phyloP scores from a whole-genome alignment of 2,329 filamentous ascomycete genomes.

The Epichloe baconii region DNA sequence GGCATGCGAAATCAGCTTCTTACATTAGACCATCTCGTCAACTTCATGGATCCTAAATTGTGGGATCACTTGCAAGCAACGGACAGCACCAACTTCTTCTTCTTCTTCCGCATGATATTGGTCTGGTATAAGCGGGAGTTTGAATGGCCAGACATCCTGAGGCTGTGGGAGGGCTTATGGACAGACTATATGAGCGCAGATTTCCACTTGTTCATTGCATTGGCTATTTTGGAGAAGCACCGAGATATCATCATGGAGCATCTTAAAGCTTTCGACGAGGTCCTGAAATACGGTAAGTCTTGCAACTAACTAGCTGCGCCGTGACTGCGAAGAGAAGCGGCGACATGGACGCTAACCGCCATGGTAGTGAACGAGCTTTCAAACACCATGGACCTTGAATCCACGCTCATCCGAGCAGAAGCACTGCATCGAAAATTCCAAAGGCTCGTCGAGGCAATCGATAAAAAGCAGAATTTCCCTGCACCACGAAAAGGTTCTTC shows the following conservation, averaged over 20 bases:
- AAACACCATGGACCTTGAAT: slow-evolving; percentile 79
- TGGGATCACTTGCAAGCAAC: slow-evolving; percentile 81
- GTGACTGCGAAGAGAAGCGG: background rate
- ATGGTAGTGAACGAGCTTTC: slow-evolving; percentile 80
- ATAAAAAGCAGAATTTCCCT: slow-evolving; percentile 82
- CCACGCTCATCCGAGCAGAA: slow-evolving; percentile 78
- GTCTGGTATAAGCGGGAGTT: slow-evolving; percentile 99
- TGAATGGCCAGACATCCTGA: slow-evolving; percentile 71
- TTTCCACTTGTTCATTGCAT: slow-evolving; percentile 87
- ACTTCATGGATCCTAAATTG: slow-evolving; percentile 90
- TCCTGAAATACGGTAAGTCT: slow-evolving; percentile 78
- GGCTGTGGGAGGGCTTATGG: slow-evolving; percentile 89
- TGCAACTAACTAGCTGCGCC: background rate
- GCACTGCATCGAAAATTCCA: slow-evolving; percentile 79
- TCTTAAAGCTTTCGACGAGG: slow-evolving; percentile 87
- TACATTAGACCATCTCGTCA: slow-evolving; percentile 85
- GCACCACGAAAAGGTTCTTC: slow-evolving; percentile 23
- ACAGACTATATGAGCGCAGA: slow-evolving; percentile 80
- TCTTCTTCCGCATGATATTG: slow-evolving; percentile 97
- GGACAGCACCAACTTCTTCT: slow-evolving; percentile 98
- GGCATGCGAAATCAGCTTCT: slow-evolving; percentile 90
- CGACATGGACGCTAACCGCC: background rate
- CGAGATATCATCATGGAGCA: slow-evolving; percentile 94
- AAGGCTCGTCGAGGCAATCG: slow-evolving; percentile 76
- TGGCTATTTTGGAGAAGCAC: slow-evolving; percentile 92